These are phyloP conservation scores for Trifolium subterraneum DNA, from an alignment of 306 rosid species.

Conservation along the genomic window DNA sequence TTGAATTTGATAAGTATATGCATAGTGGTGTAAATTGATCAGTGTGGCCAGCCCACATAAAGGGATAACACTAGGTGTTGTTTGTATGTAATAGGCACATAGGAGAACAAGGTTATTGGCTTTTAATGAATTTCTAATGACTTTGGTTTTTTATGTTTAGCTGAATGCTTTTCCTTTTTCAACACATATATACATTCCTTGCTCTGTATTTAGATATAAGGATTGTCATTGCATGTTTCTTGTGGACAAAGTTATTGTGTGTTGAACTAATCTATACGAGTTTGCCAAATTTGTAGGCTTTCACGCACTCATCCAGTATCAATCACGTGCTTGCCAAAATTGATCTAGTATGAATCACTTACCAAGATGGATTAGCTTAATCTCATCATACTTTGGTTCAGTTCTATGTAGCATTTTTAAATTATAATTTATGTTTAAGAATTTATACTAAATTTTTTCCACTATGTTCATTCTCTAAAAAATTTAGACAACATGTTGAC, in stretches of 20 bases:
- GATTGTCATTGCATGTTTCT: conserved; percentile 6
- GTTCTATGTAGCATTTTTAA: too few species aligned
- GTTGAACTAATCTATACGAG: conserved; percentile 36
- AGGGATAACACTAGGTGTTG: conserved; percentile 5
- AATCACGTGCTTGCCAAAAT: too few species aligned
- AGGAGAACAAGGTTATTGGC: conserved; percentile 24
- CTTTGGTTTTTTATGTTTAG: neutral
- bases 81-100: conserved; percentile 10
- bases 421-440: too few species aligned
- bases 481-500: too few species aligned
- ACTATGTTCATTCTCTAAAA: too few species aligned
- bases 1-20: neutral
- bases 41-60: neutral
- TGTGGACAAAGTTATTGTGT: conserved; percentile 27
- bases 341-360: too few species aligned
- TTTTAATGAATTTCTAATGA: conserved; percentile 15
- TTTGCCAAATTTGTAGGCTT: conserved; percentile 70
- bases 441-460: too few species aligned
- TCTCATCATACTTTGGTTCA: too few species aligned
- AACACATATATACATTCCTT: conserved; percentile 1
- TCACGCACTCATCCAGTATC: conserved; percentile 98
- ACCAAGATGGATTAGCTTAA: too few species aligned
- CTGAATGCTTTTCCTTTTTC: conserved; percentile 30
- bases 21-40: neutral
- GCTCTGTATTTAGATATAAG: conserved; percentile 24